A percentile compares a stretch with the other conserved stretches of the same genome.
Conservation (phyloP, 305 asterid genomes). For the Nicotiana rustica region DNA sequence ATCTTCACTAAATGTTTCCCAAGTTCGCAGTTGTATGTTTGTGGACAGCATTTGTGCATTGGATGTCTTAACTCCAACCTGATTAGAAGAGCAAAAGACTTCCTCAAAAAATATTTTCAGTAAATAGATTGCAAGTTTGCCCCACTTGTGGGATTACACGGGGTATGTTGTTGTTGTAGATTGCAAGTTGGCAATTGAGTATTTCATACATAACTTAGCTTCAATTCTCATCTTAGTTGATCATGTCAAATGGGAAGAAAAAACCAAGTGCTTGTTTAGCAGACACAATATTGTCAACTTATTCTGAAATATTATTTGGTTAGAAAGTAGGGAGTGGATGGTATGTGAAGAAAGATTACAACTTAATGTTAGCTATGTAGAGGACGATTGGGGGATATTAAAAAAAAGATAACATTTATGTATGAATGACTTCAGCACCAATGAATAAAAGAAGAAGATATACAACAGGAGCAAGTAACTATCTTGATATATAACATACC, state of each 20-base stretch:
- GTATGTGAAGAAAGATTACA: background rate
- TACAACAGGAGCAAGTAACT: constrained; percentile 31
- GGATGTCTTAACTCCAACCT: constrained; percentile 68
- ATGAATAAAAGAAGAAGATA: constrained; percentile 16
- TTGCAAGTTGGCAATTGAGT: constrained; percentile 9
- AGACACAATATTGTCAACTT: constrained; percentile 4
- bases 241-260: constrained; percentile 18
- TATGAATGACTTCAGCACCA: background rate
- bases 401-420: background rate
- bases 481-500: constrained; percentile 52
- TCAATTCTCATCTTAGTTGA: background rate
- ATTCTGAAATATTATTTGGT: background rate
- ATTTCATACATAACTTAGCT: background rate
- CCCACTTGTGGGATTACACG: too few species aligned
- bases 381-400: too few species aligned
- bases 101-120: constrained; percentile 19
- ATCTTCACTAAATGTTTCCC: constrained; percentile 89
- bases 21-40: constrained; percentile 52
- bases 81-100: constrained; percentile 28
- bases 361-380: background rate
- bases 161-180: background rate
- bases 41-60: constrained; percentile 65
- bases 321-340: background rate
- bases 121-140: constrained; percentile 10
- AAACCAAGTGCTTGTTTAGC: background rate